Base-by-base conservation (phyloP, 1,284 basidiomycete species). In the Fomitopsis betulina region DNA sequence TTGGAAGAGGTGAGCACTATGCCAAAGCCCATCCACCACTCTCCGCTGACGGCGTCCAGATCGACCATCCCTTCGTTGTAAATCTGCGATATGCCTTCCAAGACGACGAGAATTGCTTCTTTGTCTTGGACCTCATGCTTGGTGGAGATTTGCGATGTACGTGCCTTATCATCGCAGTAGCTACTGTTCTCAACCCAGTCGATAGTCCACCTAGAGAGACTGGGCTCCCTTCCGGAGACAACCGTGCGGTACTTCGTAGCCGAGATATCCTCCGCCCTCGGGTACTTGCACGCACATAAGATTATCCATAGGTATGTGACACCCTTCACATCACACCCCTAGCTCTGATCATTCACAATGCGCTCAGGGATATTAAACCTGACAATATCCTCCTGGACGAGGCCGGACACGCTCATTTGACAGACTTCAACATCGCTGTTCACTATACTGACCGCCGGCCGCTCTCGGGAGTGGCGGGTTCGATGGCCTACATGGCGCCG, bases 401-500 rank as follows among this genome's bases (percentile, higher is more conserved):
- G 70, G 83, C 84, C 56, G 96, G 96, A 1, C 96, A 99, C 70
- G 96, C 95, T 1, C 96, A 98, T 72, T 80, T 99, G 62, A 98
- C 96, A 10, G 96, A 99, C 71, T 97, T 99, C 75, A 99, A 99
- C 73, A 98, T 99, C 63, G 96, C 96, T 15, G 94, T 99, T 5
- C 96, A 99, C 73, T 98, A 93, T 70, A 87, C 89, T 5, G 93
- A 96, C 53, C 81, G 91, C 54, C 81, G 87, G 33, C 73, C 87
- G 56, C 79, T 98, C 43, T 96, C 91, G 8, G 94, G 94, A n/a
- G 92, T 99, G 0, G 96, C 95, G n/a, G 95, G 95, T 2, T 94
- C 92, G 54, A 97, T 99, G 95, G 96, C 96, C 2, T 99, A 99
- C 73, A 99, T 99, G 96, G 95, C 96, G 37, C 92, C 95, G 1